Percentiles rank a stretch among this genome's conserved stretches.
phyloP scores from a whole-genome alignment of 257 asterid genomes.

The Solanum arcanum region DNA sequence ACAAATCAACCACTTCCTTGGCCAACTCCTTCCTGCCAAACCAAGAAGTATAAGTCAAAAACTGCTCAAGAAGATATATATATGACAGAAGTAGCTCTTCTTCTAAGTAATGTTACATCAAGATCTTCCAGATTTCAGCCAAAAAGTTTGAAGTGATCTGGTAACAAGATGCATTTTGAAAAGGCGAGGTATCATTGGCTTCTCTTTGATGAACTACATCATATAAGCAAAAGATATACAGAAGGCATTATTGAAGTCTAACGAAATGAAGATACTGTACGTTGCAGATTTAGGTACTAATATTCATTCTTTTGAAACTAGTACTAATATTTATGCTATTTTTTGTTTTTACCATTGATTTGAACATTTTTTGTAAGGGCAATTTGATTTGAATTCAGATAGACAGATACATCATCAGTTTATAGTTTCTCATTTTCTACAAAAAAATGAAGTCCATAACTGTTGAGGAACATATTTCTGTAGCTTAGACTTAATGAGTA shows the following conservation, averaged over 20 bases:
- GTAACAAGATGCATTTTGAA: background rate
- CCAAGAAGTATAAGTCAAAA: background rate
- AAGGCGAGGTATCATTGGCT: background rate
- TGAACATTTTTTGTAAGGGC: background rate
- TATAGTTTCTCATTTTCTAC: background rate
- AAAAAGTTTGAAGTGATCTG: background rate
- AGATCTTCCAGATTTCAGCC: background rate
- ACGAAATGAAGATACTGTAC: background rate
- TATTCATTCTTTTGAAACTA: background rate
- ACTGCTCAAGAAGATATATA: background rate
- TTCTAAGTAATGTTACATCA: background rate
- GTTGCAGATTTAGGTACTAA: background rate
- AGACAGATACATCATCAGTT: background rate
- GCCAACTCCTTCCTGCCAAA: constrained; percentile 75
- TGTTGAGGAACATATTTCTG: background rate
- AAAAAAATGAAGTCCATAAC: background rate
- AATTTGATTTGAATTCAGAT: background rate
- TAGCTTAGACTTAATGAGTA: background rate
- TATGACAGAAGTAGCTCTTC: background rate
- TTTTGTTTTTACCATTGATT: background rate
- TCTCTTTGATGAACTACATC: background rate
- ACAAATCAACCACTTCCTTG: constrained; percentile 84
- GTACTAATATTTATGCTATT: background rate
- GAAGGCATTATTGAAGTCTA: background rate
- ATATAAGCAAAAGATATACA: background rate